phyloP scores from a whole-genome alignment of 1,139 yeast species.

The Geotrichum europaeum region DNA sequence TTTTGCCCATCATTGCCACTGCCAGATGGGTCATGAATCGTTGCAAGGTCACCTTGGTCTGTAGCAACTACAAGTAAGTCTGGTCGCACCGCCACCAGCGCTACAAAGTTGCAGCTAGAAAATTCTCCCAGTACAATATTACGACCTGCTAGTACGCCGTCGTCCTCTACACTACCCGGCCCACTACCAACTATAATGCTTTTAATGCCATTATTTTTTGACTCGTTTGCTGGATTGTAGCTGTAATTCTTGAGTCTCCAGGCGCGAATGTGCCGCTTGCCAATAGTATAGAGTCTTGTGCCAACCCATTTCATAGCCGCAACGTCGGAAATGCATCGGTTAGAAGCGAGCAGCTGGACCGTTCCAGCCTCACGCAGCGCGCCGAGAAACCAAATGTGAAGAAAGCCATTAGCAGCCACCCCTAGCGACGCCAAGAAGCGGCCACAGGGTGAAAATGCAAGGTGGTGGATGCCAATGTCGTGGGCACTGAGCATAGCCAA shows the following conservation, averaged over 20 bases:
- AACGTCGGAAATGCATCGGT: conserved; percentile 55
- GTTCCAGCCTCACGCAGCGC: conserved; percentile 24
- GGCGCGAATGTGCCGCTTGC: conserved; percentile 52
- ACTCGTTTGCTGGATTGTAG: not conserved
- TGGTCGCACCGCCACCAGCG: conserved; percentile 35
- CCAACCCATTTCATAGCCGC: conserved; percentile 54
- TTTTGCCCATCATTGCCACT: conserved; percentile 18
- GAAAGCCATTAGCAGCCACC: conserved; percentile 55
- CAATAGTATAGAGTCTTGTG: conserved; percentile 44
- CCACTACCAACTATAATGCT: not conserved
- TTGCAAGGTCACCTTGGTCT: conserved; percentile 39
- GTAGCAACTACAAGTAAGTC: conserved; percentile 40
- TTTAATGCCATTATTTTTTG: conserved; percentile 15
- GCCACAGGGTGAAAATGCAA: conserved; percentile 57
- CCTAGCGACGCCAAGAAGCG: conserved; percentile 54
- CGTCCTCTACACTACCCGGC: not conserved
- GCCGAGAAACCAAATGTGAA: conserved; percentile 51
- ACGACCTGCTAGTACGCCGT: conserved; percentile 46
- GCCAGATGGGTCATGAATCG: conserved; percentile 19
- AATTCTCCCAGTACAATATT: conserved; percentile 50
- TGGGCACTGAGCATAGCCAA: conserved; percentile 53
- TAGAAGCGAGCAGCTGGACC: conserved; percentile 40
- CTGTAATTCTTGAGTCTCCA: conserved; percentile 42
- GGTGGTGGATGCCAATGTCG: conserved; percentile 51
- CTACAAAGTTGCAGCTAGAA: conserved; percentile 45